Percentiles rank a stretch among this genome's conserved stretches.
These are phyloP conservation scores for Taphrina populina DNA, from an alignment of 1,139 yeast genomes.

Conservation along the genomic window DNA sequence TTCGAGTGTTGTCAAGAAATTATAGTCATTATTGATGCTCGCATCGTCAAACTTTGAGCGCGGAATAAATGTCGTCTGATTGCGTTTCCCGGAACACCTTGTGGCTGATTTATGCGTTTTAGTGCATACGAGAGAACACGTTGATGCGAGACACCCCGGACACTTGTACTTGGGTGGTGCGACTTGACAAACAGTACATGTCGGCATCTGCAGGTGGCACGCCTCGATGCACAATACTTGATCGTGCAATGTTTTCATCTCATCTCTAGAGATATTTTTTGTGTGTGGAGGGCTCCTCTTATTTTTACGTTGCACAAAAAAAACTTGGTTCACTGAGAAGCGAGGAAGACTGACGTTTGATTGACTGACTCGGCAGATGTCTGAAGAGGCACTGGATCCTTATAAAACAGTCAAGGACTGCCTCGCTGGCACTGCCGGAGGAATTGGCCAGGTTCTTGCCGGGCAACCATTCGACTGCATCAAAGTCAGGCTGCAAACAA, in stretches of 20 bases:
- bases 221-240: no score
- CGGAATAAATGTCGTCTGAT: constrained; percentile 59
- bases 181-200: constrained; percentile 8
- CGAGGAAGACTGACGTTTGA: no score
- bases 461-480: constrained; percentile 97
- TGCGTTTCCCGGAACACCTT: constrained; percentile 67
- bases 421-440: constrained; percentile 89
- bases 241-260: no score
- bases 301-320: no score
- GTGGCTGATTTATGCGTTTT: constrained; percentile 63
- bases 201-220: no score
- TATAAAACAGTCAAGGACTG: constrained; percentile 58
- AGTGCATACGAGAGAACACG: constrained; percentile 74
- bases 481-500: constrained; percentile 80
- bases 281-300: no score
- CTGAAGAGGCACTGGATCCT: constrained; percentile 13
- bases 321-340: no score
- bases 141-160: constrained; percentile 68
- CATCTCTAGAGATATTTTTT: no score
- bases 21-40: constrained; percentile 76
- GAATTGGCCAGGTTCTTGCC: constrained; percentile 88
- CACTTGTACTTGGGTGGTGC: constrained; percentile 64
- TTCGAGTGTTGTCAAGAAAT: constrained; percentile 64
- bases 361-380: no score
- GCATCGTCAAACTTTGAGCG: constrained; percentile 47